Evolutionary conservation across 768 basidiomycete species (phyloP), one percentile per base, ranked within the genome.

Genomic region (Rhodosporidiobolus sp.): DNA sequence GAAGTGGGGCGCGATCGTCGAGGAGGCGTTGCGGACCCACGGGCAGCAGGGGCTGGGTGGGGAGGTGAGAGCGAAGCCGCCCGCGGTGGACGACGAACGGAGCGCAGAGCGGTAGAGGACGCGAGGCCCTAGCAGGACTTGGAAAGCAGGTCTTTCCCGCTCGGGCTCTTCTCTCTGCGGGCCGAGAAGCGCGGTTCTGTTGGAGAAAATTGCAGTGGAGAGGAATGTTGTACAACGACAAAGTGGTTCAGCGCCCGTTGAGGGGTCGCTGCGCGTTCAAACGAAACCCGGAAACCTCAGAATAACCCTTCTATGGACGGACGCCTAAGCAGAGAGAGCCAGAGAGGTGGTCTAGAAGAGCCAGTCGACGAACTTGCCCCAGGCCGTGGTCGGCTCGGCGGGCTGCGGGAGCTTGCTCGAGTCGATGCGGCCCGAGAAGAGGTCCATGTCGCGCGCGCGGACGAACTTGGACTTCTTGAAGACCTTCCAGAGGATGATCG

Each of bases 401-500:
- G 38, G 59, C 38, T 62, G 56, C 38, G 65, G 73, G 26, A 61
- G 56, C 30, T 46, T 62, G 35, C 22, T 30, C 53, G 67, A 26
- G 61, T 72, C 71, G 66, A 67, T 30, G 24, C 73, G 68, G 38
- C 73, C 73, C 20, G 54, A 53, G 35, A 30, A 67, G 20, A 74
- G 56, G 55, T 74, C 73, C 73, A 74, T 74, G 35, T 56, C 53
- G 32, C 32, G 22, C 0, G 68, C 68, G 26, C 68, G 67, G 26
- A 69, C 68, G 26, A 43, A 74, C 46, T 72, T 73, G 49, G 81
- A 80, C 63, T 73, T 72, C 72, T 80, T 80, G 74, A 72, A 70
- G 64, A 81, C 49, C 78, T 83, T 82, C 81, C 81, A 83, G 43
- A 77, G 79, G 26, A 79, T 17, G 74, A 74, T 81, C 53, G 78